These are phyloP conservation scores for Fusarium devonianum DNA, from an alignment of 2,329 filamentous ascomycete genomes.

Conservation along the genomic window DNA sequence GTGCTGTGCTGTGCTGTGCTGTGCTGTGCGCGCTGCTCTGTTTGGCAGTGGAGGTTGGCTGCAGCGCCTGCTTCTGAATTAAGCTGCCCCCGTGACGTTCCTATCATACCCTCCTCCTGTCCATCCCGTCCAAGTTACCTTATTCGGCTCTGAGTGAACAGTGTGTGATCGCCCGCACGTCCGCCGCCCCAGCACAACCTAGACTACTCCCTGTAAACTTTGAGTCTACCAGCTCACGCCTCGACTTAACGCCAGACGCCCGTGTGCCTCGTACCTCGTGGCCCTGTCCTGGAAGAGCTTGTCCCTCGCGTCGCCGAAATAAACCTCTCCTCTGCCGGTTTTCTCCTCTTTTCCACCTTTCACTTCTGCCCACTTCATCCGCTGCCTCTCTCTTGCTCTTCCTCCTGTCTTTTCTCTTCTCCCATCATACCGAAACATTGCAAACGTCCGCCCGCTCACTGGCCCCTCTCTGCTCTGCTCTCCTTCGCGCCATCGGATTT, in stretches of 20 bases:
- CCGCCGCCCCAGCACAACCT: conserved; percentile 30
- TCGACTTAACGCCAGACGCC: conserved; percentile 16
- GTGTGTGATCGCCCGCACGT: conserved; percentile 33
- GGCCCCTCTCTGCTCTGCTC: neutral
- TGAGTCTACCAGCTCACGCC: conserved; percentile 8
- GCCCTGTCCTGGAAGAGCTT: conserved; percentile 11
- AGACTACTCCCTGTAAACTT: conserved; percentile 10
- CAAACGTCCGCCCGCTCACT: conserved; percentile 2
- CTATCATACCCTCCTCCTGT: conserved; percentile 18
- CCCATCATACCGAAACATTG: conserved; percentile 1
- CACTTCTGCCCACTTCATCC: conserved; percentile 7
- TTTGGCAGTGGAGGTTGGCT: too few species aligned
- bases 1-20: neutral
- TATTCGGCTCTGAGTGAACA: conserved; percentile 23
- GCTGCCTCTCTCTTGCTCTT: neutral
- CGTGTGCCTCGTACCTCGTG: conserved; percentile 31
- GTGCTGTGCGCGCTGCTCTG: too few species aligned
- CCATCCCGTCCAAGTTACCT: conserved; percentile 16
- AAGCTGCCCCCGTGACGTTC: conserved; percentile 27
- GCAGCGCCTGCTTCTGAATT: too few species aligned
- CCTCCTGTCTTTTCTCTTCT: too few species aligned
- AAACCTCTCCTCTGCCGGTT: conserved; percentile 32
- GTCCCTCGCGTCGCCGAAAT: conserved; percentile 23
- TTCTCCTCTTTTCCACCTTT: conserved; percentile 24
- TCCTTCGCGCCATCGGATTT: conserved; percentile 20